A percentile compares a stretch with the other conserved stretches of the same genome.
Evolutionary conservation across 2,329 filamentous ascomycete genomes (phyloP).

Genomic region (Stemphylium lycopersici): DNA sequence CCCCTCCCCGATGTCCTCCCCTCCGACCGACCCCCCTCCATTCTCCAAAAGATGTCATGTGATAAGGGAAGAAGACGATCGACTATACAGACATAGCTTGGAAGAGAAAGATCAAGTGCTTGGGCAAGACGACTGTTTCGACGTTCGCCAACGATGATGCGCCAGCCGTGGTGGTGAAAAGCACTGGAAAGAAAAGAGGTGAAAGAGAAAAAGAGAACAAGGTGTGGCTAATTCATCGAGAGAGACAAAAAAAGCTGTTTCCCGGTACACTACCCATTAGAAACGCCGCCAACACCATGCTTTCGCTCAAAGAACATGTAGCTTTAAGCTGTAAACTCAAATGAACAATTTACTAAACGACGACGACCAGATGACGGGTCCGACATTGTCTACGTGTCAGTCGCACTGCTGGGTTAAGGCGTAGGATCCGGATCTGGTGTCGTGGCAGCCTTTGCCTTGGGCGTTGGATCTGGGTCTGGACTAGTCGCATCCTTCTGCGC

Average conservation of each 20-base stretch:
- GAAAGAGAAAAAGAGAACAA: background rate
- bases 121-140: background rate
- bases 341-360: slow-evolving; percentile 10
- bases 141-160: background rate
- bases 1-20: background rate
- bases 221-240: too few relatives aligned
- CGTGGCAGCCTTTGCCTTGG: slow-evolving; percentile 23
- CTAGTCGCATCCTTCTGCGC: slow-evolving; percentile 37
- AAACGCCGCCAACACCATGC: slow-evolving; percentile 48
- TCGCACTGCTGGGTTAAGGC: slow-evolving; percentile 1
- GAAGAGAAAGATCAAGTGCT: background rate
- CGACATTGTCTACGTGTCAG: slow-evolving; percentile 1
- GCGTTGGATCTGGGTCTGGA: slow-evolving; percentile 52
- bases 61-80: background rate
- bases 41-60: background rate
- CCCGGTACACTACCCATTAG: slow-evolving; percentile 43
- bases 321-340: slow-evolving; percentile 19
- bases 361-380: background rate
- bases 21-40: background rate
- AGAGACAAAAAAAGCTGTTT: slow-evolving; percentile 22
- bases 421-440: slow-evolving; percentile 6
- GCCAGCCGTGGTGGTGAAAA: background rate
- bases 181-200: background rate
- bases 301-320: slow-evolving; percentile 17
- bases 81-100: slow-evolving; percentile 7